Evolutionary conservation across 1,284 basidiomycete species (phyloP).

Genomic region (Termitomyces sp.): DNA sequence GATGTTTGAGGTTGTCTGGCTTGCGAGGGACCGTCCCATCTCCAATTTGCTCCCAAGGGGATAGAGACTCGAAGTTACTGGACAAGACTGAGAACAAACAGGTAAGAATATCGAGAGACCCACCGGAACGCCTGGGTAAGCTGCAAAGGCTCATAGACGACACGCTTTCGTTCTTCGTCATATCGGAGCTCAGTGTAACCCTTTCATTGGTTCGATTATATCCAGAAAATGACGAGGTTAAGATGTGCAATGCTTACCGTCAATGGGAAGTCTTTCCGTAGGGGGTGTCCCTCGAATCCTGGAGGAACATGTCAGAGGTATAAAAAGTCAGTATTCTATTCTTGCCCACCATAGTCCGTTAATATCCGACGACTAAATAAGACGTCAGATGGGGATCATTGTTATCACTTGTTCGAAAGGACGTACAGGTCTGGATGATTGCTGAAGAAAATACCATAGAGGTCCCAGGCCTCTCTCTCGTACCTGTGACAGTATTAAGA

Average conservation of each 20-base stretch:
- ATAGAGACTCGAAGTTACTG: slow-evolving; percentile 91
- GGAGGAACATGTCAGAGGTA: slow-evolving; percentile 12
- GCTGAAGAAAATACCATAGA: slow-evolving; percentile 96
- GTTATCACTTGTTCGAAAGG: background rate
- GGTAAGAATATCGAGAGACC: slow-evolving; percentile 2
- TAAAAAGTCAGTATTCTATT: slow-evolving; percentile 9
- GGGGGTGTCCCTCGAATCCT: slow-evolving; percentile 97
- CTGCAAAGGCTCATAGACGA: slow-evolving; percentile 97
- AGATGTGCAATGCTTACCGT: slow-evolving; percentile 52
- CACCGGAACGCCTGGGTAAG: slow-evolving; percentile 98
- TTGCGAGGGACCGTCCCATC: slow-evolving; percentile 71
- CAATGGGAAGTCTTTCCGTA: slow-evolving; percentile 97
- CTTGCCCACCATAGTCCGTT: slow-evolving; percentile 85
- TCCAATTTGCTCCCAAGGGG: slow-evolving; percentile 97
- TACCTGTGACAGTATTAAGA: slow-evolving; percentile 54
- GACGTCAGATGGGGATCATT: slow-evolving; percentile 7
- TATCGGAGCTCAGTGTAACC: slow-evolving; percentile 98
- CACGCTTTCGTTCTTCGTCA: slow-evolving; percentile 97
- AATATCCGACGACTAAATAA: slow-evolving; percentile 83
- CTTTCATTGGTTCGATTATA: slow-evolving; percentile 30
- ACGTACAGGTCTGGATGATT: slow-evolving; percentile 93
- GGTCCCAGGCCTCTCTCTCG: slow-evolving; percentile 97
- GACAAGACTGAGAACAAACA: slow-evolving; percentile 5
- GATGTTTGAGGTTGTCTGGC: slow-evolving; percentile 66
- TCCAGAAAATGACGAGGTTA: background rate